Evolutionary conservation across 768 basidiomycete species (phyloP), one percentile per base, ranked within the genome.

Genomic region (Trametes villosa): DNA sequence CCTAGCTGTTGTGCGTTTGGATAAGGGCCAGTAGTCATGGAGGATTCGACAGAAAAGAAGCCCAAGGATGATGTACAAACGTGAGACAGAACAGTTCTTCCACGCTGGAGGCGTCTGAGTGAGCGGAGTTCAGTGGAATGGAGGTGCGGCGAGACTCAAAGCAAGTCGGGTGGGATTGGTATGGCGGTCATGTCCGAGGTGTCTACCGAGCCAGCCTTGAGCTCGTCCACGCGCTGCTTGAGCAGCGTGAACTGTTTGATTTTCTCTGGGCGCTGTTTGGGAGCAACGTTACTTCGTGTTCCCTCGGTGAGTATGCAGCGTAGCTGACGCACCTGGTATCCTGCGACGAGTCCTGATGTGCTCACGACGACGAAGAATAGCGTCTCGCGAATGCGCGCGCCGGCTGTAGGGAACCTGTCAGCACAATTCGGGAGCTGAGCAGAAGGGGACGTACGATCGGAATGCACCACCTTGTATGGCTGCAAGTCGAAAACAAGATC

Each of bases 311-410:
- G 60, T n/a, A 17, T 11, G 30, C 6, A 4, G 8, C 29, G 9
- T 45, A 15, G 20, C n/a, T 13, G 9, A 68, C 80, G 56, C 30
- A 89, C 91, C 76, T 91, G 88, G 66, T 88, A 87, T n/a, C 78
- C 74, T 13, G 86, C 84, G 0, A 93, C 89, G 9, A 84, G 78
- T 0, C 87, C 91, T 0, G 91, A 94, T 0, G 91, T 91, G 65
- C 86, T 88, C 0, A 91, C 89, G 31, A 89, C 80, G 2, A 88
- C 86, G 69, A 85, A 94, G 69, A 95, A 84, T 0, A 93, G 67
- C 0, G 90, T 92, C 68, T 89, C 88, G 24, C 57, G 45, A 8
- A 70, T 62, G 12, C 51, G 22, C 2, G 53, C 42, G n/a, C 46
- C 38, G 1, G 47, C 49, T 57, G 1, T 13, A 52, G 11, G 1